Evolutionary conservation across 2,329 filamentous ascomycete genomes (phyloP), one percentile per base, ranked within the genome.

Genomic region (Bipolaris bicolor): DNA sequence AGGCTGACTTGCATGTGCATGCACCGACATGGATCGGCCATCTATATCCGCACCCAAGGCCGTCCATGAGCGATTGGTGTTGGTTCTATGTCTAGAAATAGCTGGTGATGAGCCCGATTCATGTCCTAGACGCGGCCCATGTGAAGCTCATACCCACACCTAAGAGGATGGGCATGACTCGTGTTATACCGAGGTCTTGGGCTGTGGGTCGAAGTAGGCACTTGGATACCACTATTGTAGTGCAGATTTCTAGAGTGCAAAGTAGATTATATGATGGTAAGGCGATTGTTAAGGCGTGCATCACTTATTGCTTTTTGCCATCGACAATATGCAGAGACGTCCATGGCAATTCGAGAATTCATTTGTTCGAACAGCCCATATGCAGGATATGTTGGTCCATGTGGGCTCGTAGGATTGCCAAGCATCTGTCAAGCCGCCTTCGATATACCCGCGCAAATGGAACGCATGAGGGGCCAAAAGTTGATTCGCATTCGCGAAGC

Each of bases 1-100:
- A 7, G 22, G 33, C 18, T 9, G 31, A 40, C 50, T 41, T 50
- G 41, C 36, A 41, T 33, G 2, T 31, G 40, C 47, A 51, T 46
- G 53, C 53, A 46, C 34, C 24, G 34, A 46, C 53, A 45, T 49
- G 53, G 41, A n/a, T 46, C 47, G 47, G 34, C n/a, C 26, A 46
- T 7, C 20, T 55, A 18, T 33, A 37, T 33, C 46, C 46, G 39
- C 39, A 36, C 22, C n/a, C 29, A 52, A 24, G 26, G 29, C 18
- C 26, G 20, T 47, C 15, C 41, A 52, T 6, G 43, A 31, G 26
- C 13, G 13, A 31, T 10, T 18, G 16, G 5, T 47, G 43, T 37
- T 39, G 24, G 36, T 15, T 24, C 2, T 29, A 24, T 29, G 5
- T 24, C 9, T 44, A 40, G 15, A 37, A 45, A 44, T 26, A 36